A percentile compares a stretch with the other conserved stretches of the same genome.
phyloP scores from a whole-genome alignment of 257 asterid genomes.

The Lycium barbarum region DNA sequence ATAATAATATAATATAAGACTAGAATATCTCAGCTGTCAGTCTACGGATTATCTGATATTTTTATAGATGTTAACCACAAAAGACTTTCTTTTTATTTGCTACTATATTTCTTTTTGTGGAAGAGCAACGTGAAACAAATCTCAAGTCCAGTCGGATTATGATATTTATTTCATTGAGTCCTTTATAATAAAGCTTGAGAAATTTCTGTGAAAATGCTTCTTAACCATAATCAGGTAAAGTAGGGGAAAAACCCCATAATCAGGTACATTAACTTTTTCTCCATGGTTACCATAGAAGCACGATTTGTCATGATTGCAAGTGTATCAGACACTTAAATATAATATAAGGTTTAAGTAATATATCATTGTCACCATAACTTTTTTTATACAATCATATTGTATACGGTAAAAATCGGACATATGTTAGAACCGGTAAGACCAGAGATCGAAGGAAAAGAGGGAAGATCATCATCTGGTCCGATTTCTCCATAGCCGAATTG shows the following conservation, averaged over 20 bases:
- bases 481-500: no score
- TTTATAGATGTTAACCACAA: no score
- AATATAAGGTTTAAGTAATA: not conserved
- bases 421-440: no score
- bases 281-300: slow-evolving; percentile 2
- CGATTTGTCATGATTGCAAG: not conserved
- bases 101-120: no score
- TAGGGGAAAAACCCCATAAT: not conserved
- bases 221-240: not conserved
- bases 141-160: not conserved
- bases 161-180: slow-evolving; percentile 1
- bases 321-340: not conserved
- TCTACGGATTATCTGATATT: no score
- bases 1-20: no score
- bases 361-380: not conserved
- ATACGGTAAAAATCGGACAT: no score
- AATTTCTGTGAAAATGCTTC: slow-evolving; percentile 16
- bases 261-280: not conserved
- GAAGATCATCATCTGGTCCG: no score
- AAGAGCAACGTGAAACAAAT: not conserved
- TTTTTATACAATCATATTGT: no score
- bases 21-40: no score
- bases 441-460: no score
- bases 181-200: not conserved
- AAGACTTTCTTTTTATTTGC: no score